Conservation (phyloP, 257 asterid genomes). For the Echites panduratus region DNA sequence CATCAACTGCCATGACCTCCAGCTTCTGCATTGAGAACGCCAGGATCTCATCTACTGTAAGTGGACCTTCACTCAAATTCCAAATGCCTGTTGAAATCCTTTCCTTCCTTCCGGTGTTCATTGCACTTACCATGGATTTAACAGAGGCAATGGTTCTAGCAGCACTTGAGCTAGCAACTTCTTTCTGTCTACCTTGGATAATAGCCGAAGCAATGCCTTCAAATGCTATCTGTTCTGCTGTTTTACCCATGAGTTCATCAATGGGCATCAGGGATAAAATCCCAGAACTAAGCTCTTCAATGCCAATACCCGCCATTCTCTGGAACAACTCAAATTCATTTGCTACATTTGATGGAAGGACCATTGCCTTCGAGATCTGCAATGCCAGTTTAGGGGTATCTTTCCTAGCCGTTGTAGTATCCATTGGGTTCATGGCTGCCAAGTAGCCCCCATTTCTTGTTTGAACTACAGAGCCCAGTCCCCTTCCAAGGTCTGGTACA, state of each 20-base stretch:
- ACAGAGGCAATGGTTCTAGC: slow-evolving; percentile 63
- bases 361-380: slow-evolving; percentile 72
- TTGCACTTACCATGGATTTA: slow-evolving; percentile 62
- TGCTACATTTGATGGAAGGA: slow-evolving; percentile 35
- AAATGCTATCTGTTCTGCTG: slow-evolving; percentile 90
- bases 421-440: slow-evolving; percentile 72
- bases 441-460: slow-evolving; percentile 83
- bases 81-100: slow-evolving; percentile 71
- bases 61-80: slow-evolving; percentile 59
- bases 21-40: slow-evolving; percentile 72
- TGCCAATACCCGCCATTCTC: slow-evolving; percentile 62
- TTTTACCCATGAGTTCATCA: slow-evolving; percentile 77
- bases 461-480: slow-evolving; percentile 77
- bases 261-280: slow-evolving; percentile 59
- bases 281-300: slow-evolving; percentile 54
- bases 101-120: slow-evolving; percentile 54
- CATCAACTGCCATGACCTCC: slow-evolving; percentile 68
- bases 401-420: slow-evolving; percentile 30
- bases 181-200: slow-evolving; percentile 68
- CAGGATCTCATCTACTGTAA: slow-evolving; percentile 49
- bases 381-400: slow-evolving; percentile 78
- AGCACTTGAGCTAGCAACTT: slow-evolving; percentile 83
- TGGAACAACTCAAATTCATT: slow-evolving; percentile 65
- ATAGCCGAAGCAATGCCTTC: slow-evolving; percentile 91
- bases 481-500: slow-evolving; percentile 81